Conservation (phyloP, 192 early-diverging fungal genomes). For the Chytriomyces hyalinus region DNA sequence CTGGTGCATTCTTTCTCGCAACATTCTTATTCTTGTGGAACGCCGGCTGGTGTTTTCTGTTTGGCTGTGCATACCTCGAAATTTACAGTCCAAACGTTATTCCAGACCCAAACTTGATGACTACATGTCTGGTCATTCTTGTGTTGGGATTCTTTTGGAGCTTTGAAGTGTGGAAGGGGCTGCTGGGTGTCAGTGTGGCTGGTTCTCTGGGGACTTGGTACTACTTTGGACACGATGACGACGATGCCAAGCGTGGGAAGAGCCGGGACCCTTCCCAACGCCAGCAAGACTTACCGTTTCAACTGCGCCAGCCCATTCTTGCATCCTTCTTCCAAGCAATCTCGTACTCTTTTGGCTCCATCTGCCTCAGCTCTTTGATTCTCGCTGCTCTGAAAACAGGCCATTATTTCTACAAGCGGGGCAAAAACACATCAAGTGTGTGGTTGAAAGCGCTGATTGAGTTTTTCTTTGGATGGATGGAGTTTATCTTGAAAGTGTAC, state of each 20-base stretch:
- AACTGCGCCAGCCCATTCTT: slow-evolving; percentile 17
- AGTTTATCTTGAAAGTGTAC: slow-evolving; percentile 17
- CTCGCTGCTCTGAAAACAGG: slow-evolving; percentile 62
- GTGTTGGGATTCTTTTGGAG: slow-evolving; percentile 32
- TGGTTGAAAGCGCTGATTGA: slow-evolving; percentile 10
- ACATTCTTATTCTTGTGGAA: slow-evolving; percentile 35
- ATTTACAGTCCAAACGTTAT: slow-evolving; percentile 11
- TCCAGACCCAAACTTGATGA: slow-evolving; percentile 2
- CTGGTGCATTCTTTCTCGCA: slow-evolving; percentile 20
- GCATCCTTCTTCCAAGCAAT: slow-evolving; percentile 37
- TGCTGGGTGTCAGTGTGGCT: slow-evolving; percentile 24
- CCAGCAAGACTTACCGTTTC: background rate
- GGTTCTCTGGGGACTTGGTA: slow-evolving; percentile 29
- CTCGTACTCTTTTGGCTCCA: slow-evolving; percentile 69
- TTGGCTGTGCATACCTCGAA: slow-evolving; percentile 27
- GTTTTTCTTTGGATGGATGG: slow-evolving; percentile 18
- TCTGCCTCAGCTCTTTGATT: slow-evolving; percentile 68
- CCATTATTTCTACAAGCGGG: slow-evolving; percentile 42
- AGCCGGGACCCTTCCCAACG: background rate
- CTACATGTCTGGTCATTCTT: slow-evolving; percentile 3
- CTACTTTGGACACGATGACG: background rate
- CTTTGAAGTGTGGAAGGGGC: slow-evolving; percentile 34
- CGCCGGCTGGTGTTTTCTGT: slow-evolving; percentile 32
- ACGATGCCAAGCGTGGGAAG: background rate
- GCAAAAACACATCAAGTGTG: slow-evolving; percentile 3